Evolutionary conservation across 257 asterid genomes (phyloP), one percentile per base, ranked within the genome.

Genomic region (Anisodus acutangulus): DNA sequence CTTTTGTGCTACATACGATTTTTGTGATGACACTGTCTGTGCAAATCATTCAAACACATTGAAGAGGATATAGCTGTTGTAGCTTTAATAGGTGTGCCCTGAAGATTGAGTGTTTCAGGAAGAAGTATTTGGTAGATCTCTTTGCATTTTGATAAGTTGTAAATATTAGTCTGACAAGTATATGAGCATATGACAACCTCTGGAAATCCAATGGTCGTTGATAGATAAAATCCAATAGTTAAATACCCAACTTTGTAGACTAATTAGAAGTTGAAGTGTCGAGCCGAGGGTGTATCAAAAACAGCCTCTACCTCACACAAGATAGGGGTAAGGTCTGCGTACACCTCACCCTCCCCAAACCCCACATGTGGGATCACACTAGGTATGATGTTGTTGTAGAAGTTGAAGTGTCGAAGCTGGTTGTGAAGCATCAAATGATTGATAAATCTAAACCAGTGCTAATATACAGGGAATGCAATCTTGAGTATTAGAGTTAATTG

Each of bases 401-500:
- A 55, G 62, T 55, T 17, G 69, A 53, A 53, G 13, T 31, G 31
- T 35, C 41, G 4, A 53, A 8, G 49, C 49, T 51, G 26, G 53
- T 4, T 78, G 47, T 78, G 82, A 54, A 13, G 47, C 64, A 53
- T 78, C 64, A 54, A 78, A 78, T 53, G 82, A 13, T 31, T 62
- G 39, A 22, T 62, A 62, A 2, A 15, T 13, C 64, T 78, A 78
- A 78, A 15, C 64, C 64, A 78, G 64, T 13, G 26, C 64, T 8
- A 53, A 78, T 51, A 49, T 12, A 53, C 60, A 35, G 63, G 47
- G 26, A 31, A 26, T 51, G 47, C 45, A 51, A 26, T 12, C 45
- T 76, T 7, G 8, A 76, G 81, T 76, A 17, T 76, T 76, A 53
- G 82, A 78, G 66, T 57, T 78, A 78, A 59, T 7, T 51, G 81